Percentiles rank a stretch among this genome's conserved stretches.
phyloP scores from a whole-genome alignment of 2,329 filamentous ascomycete genomes.

The Coleophoma eucalyptorum region DNA sequence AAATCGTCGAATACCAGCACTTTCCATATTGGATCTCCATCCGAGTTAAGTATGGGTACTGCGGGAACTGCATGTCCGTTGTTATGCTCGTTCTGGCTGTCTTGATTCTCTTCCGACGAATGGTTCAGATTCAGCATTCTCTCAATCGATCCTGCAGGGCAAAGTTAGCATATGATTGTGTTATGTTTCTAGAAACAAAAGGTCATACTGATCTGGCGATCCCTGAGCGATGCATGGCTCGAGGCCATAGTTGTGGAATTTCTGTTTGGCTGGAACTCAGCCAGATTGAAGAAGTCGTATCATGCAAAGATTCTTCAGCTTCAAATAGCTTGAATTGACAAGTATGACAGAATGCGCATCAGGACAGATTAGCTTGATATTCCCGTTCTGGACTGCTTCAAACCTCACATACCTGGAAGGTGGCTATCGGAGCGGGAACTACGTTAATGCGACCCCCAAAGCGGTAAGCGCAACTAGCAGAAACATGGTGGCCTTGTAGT shows the following conservation, averaged over 20 bases:
- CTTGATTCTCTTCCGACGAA: slow-evolving; percentile 46
- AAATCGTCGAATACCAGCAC: slow-evolving; percentile 91
- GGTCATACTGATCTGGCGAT: slow-evolving; percentile 66
- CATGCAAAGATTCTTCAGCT: slow-evolving; percentile 20
- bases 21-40: slow-evolving; percentile 96
- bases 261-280: slow-evolving; percentile 25
- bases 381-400: not conserved
- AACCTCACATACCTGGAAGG: not conserved
- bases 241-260: slow-evolving; percentile 43
- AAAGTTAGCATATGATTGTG: slow-evolving; percentile 1
- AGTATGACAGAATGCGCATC: slow-evolving; percentile 1
- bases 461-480: not conserved
- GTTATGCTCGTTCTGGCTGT: slow-evolving; percentile 52
- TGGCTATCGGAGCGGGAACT: too few species aligned
- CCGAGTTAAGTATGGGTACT: slow-evolving; percentile 77
- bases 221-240: slow-evolving; percentile 56
- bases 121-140: slow-evolving; percentile 95
- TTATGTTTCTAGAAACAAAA: slow-evolving; percentile 1
- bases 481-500: slow-evolving; percentile 7
- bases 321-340: not conserved
- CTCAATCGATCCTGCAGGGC: slow-evolving; percentile 73
- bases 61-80: slow-evolving; percentile 64
- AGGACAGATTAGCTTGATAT: slow-evolving; percentile 9
- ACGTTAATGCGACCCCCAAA: not conserved
- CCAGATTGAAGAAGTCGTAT: slow-evolving; percentile 16